Evolutionary conservation across 768 basidiomycete genomes (phyloP), one percentile per base, ranked within the genome.

Genomic region (Coprinopsis strossmayeri): DNA sequence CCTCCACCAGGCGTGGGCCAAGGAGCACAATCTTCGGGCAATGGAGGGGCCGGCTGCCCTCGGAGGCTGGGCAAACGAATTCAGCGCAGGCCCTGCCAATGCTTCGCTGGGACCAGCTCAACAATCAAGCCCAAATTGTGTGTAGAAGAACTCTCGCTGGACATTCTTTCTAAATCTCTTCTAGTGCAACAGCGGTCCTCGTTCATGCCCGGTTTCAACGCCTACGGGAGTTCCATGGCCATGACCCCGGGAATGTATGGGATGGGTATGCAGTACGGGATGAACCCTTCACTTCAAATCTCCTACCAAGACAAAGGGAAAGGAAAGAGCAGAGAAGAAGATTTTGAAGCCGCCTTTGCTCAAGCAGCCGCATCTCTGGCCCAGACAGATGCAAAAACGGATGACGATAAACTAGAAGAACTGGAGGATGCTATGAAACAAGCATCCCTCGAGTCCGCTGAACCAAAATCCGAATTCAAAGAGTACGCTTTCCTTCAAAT

Each of bases 291-390:
- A n/a, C 27, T 56, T 18, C 59, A 48, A 24, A 35, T 55, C n/a
- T 41, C 55, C 11, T 60, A 67, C 43, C 60, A 65, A 49, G 68
- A 59, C 3, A 80, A 82, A 57, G 87, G 82, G 12, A 97, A 95
- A 61, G 89, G 86, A 1, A 93, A 91, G 61, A 79, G 72, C 15
- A 73, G 77, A 48, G 85, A 90, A 45, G 78, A 77, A 3, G 89
- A 89, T 62, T 89, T 91, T 49, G 89, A 91, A 55, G 84, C 84
- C n/a, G 89, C 88, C 9, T 91, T 91, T 64, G 83, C 81, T 10
- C 77, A 85, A 56, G 69, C 76, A 2, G 69, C 71, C 3, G 78
- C 77, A n/a, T 78, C 80, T 17, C 57, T 82, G n/a, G 63, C 65
- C 12, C 58, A 67, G 11, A 53, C 59, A 23, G 71, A 76, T 53